Evolutionary conservation across 257 asterid species (phyloP).

Genomic region (Plectranthus barbatus): DNA sequence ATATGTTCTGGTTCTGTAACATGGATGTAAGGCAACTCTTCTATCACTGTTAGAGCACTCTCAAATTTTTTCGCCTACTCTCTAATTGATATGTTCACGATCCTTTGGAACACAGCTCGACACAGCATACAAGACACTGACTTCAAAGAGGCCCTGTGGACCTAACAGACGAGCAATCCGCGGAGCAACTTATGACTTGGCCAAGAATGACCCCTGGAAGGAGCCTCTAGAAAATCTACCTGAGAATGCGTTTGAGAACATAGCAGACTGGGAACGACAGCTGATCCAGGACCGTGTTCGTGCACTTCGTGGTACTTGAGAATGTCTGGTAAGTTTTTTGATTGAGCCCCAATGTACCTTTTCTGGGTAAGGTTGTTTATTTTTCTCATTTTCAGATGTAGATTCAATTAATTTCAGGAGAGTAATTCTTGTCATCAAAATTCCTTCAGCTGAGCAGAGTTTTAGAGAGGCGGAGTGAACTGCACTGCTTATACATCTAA

Average conservation of each 20-base stretch:
- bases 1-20: constrained; percentile 82
- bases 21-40: constrained; percentile 43
- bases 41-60: not conserved
- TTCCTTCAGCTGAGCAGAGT: not conserved
- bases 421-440: not conserved
- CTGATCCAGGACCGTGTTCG: constrained; percentile 68
- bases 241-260: constrained; percentile 54
- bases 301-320: constrained; percentile 46
- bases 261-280: constrained; percentile 80
- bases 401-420: too few relatives aligned
- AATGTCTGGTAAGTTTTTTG: not conserved
- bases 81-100: not conserved
- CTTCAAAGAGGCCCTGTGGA: constrained; percentile 85
- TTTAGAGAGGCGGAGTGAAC: not conserved
- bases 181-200: constrained; percentile 85
- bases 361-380: too few relatives aligned
- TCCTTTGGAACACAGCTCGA: constrained; percentile 46
- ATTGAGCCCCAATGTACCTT: too few relatives aligned
- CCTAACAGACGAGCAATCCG: constrained; percentile 73
- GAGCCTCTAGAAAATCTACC: constrained; percentile 81
- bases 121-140: constrained; percentile 50
- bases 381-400: too few relatives aligned
- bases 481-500: not conserved
- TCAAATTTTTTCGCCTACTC: not conserved
- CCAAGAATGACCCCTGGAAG: constrained; percentile 64